These are phyloP conservation scores for Dioscorea alata DNA, from an alignment of 106 monocot species.

Conservation along the genomic window DNA sequence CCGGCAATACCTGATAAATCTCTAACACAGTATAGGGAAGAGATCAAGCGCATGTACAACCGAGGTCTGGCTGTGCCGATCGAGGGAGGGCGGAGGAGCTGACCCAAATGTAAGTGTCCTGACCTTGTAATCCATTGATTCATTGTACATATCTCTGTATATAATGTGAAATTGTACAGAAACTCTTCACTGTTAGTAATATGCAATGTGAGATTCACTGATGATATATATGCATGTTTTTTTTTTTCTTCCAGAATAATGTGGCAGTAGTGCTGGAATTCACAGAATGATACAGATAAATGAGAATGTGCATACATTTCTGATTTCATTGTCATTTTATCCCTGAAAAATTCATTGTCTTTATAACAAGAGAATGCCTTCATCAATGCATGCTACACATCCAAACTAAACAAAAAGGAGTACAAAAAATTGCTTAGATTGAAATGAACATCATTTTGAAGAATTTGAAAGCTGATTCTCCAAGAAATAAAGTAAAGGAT, in stretches of 20 bases:
- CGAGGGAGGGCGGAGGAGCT: conserved; percentile 8
- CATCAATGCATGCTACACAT: no score
- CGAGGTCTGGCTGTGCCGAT: conserved; percentile 32
- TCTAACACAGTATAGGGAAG: conserved; percentile 75
- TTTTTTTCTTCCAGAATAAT: neutral
- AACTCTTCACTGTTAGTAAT: neutral
- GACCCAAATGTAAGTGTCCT: neutral
- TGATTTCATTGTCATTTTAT: neutral
- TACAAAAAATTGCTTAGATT: no score
- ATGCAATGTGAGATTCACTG: neutral
- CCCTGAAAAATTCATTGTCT: neutral
- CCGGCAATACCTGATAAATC: conserved; percentile 72
- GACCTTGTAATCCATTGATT: neutral
- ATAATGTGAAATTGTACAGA: no score
- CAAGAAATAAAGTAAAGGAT: no score
- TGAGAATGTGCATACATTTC: neutral
- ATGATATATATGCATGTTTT: neutral
- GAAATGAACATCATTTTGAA: no score
- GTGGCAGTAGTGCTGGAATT: neutral
- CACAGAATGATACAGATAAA: neutral
- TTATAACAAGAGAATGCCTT: no score
- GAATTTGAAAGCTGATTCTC: no score
- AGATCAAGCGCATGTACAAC: conserved; percentile 95
- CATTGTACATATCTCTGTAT: neutral
- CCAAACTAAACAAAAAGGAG: no score